Conservation (phyloP, 345 rosid species). For the Brassica rapa region DNA sequence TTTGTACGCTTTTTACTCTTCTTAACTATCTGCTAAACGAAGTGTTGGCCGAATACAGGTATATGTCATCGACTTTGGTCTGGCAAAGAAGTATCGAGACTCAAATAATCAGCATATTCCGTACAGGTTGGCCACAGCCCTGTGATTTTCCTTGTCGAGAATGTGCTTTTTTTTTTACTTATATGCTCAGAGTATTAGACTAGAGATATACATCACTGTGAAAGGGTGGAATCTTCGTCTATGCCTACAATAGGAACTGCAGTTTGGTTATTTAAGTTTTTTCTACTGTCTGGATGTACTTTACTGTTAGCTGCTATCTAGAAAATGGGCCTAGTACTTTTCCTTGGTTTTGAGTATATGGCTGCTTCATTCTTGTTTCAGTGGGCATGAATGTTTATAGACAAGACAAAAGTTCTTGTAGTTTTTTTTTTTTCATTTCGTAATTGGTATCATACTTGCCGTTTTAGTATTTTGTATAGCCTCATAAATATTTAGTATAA, state of each 20-base stretch:
- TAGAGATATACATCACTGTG: neutral
- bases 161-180: too few relatives aligned
- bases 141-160: slow-evolving; percentile 5
- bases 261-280: neutral
- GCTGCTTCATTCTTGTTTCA: neutral
- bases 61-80: slow-evolving; percentile 81
- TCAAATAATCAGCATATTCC: slow-evolving; percentile 85
- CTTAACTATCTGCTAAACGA: slow-evolving; percentile 10
- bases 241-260: neutral
- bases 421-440: neutral
- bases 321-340: neutral
- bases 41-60: slow-evolving; percentile 51
- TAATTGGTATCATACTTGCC: neutral
- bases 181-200: too few relatives aligned
- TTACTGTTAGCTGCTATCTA: neutral
- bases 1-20: slow-evolving; percentile 5
- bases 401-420: neutral
- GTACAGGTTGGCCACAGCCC: slow-evolving; percentile 57
- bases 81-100: slow-evolving; percentile 91
- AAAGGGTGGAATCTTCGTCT: neutral
- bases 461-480: slow-evolving; percentile 1
- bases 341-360: slow-evolving; percentile 3
- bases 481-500: neutral
- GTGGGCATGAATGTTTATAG: neutral
- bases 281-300: neutral